Base-by-base conservation (phyloP, 129 eudicot genomes). In the Flaveria bidentis region DNA sequence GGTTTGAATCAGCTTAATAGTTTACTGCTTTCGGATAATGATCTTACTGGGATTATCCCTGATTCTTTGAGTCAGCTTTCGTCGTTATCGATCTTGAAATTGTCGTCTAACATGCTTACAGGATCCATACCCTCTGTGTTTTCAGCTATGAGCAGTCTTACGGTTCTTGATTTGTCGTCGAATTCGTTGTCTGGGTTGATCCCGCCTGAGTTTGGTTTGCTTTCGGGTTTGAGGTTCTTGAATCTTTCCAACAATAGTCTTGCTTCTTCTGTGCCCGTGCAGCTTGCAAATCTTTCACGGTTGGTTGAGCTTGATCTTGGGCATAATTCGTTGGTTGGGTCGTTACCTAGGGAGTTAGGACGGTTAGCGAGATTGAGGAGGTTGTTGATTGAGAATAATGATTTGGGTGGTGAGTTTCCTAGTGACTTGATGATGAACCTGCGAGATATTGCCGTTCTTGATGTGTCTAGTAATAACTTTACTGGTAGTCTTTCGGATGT, bases 101-200 rank as follows among this genome's bases (percentile, higher is more conserved):
- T 89, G 60, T 85, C 97, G 1, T 2, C 3, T 10, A 92, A 92
- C 76, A 69, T 53, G 72, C 74, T 92, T 5, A 82, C 91, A 39
- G 97, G 96, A 50, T 58, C 84, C 15, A 76, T 89, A 77, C 91
- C 97, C 5, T 52, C 72, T 69, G 53, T 81, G 4, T 25, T 89
- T 61, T 87, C 91, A 9, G 78, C 75, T 61, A 80, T 92, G 41
- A 46, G n/a, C 10, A 89, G 82, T 45, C 83, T 92, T 17, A 71
- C 74, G 0, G 11, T 28, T 42, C 85, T 92, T 25, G 89, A 89
- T 53, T 53, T 92, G 13, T 92, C 97, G 15, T 85, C 83, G 2
- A 92, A 92, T 86, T 89, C 14, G 73, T 75, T 92, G 6, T 87
- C 92, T 42, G 97, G 97, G 44, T 74, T 74, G 26, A 82, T 92